Percentiles rank a stretch among this genome's conserved stretches.
These are phyloP conservation scores for Spathaspora arborariae DNA, from an alignment of 805 yeast species.

Conservation along the genomic window DNA sequence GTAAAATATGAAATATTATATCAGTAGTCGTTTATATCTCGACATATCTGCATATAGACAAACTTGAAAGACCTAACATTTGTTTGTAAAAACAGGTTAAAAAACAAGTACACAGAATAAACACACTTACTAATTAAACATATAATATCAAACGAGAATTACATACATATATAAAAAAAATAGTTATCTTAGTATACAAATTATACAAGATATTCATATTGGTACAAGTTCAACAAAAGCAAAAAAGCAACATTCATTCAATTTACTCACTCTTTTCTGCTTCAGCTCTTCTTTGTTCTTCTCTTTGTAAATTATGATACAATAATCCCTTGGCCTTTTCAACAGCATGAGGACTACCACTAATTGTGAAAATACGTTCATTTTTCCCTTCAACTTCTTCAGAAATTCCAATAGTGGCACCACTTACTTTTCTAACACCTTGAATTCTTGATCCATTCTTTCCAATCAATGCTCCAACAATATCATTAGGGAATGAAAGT, in stretches of 20 bases:
- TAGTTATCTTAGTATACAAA: background rate
- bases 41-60: no score
- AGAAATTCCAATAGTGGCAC: constrained; percentile 74
- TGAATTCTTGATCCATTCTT: constrained; percentile 82
- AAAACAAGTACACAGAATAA: background rate
- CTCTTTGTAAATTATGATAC: constrained; percentile 56
- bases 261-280: constrained; percentile 3
- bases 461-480: constrained; percentile 89
- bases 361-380: constrained; percentile 67
- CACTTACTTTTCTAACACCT: constrained; percentile 74
- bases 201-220: background rate
- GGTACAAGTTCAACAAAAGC: background rate
- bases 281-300: constrained; percentile 42
- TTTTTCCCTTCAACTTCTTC: constrained; percentile 61
- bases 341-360: constrained; percentile 54
- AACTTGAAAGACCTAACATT: no score
- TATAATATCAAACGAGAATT: background rate
- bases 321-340: constrained; percentile 58
- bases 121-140: background rate
- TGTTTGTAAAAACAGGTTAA: no score
- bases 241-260: background rate
- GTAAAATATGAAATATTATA: background rate
- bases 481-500: constrained; percentile 66
- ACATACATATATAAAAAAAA: background rate
- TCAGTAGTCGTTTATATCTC: no score